Evolutionary conservation across 257 asterid species (phyloP), one percentile per base, ranked within the genome.

Genomic region (Parsonsia alboflavescens): DNA sequence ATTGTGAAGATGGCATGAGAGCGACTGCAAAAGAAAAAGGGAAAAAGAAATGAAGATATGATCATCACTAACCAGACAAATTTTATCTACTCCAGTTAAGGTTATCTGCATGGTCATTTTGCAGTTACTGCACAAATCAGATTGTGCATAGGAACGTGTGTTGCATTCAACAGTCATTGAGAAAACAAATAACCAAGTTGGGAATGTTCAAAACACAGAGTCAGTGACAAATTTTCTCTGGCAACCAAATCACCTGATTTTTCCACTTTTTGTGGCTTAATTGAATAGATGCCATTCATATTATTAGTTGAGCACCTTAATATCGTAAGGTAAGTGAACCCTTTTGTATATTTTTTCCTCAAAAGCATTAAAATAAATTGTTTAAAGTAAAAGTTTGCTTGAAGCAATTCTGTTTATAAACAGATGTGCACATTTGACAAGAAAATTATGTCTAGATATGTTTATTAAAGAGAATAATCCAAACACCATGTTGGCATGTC

Each of bases 1-100:
- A 95, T 93, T 74, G 99, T 95, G 90, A 95, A 95, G 77, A 95
- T 95, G 80, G 99, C 99, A 86, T 95, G 99, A 69, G 98, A 95
- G 73, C 99, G 99, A 77, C 99, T 95, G 61, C 61, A 54, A 54
- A 52, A 52, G 88, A 15, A 72, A 80, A 77, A 41, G 74, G 22
- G 15, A 59, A 72, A 70, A 33, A 46, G 24, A 66, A 44, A 66
- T 21, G 21, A 72, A 36, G 59, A 59, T 19, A 65, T 19, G 30
- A 28, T 73, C 39, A 44, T 21, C 26, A 13, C 58, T 5, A 44
- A 48, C 28, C 12, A 26, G 5, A 39, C 42, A 13, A 64, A 33
- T 15, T 63, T 63, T 46, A 63, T 13, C 46, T 2, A 61, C 42
- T 28, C 67, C 39, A 17, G 48, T 36, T 36, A 33, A 17, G 46